phyloP scores from a whole-genome alignment of 2,329 filamentous ascomycete species.

The Coniochaeta ligniaria region DNA sequence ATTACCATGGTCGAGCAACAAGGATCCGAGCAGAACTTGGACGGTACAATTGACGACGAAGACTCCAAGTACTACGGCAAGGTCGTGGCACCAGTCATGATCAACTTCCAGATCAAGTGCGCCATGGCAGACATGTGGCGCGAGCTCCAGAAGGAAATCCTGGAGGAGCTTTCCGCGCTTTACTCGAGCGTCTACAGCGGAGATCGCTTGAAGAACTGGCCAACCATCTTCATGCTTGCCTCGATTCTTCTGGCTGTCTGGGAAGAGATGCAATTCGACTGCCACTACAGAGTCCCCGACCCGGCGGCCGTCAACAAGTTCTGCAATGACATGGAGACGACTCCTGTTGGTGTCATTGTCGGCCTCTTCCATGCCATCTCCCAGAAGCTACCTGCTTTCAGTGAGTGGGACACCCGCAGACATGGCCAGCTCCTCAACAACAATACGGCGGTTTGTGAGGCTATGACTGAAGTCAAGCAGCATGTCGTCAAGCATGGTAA shows the following conservation, averaged over 20 bases:
- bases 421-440: slow-evolving; percentile 88
- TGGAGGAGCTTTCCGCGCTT: slow-evolving; percentile 84
- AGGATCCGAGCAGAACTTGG: slow-evolving; percentile 68
- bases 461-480: slow-evolving; percentile 89
- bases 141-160: slow-evolving; percentile 89
- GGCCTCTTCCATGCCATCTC: slow-evolving; percentile 97
- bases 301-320: slow-evolving; percentile 83
- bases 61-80: slow-evolving; percentile 84
- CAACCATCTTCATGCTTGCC: slow-evolving; percentile 95
- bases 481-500: slow-evolving; percentile 92
- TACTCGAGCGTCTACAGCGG: slow-evolving; percentile 98
- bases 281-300: slow-evolving; percentile 89
- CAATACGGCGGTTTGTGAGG: slow-evolving; percentile 86
- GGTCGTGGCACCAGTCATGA: slow-evolving; percentile 92
- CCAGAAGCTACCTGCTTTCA: slow-evolving; percentile 86
- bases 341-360: slow-evolving; percentile 90
- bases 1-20: slow-evolving; percentile 91
- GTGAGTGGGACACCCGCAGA: slow-evolving; percentile 88
- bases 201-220: slow-evolving; percentile 97
- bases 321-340: slow-evolving; percentile 94
- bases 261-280: slow-evolving; percentile 99
- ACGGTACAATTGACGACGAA: slow-evolving; percentile 80
- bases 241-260: slow-evolving; percentile 89
- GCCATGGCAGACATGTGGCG: slow-evolving; percentile 98
- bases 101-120: slow-evolving; percentile 99